phyloP scores from a whole-genome alignment of 2,329 filamentous ascomycete species.

The Drechslerella coelobrocha region DNA sequence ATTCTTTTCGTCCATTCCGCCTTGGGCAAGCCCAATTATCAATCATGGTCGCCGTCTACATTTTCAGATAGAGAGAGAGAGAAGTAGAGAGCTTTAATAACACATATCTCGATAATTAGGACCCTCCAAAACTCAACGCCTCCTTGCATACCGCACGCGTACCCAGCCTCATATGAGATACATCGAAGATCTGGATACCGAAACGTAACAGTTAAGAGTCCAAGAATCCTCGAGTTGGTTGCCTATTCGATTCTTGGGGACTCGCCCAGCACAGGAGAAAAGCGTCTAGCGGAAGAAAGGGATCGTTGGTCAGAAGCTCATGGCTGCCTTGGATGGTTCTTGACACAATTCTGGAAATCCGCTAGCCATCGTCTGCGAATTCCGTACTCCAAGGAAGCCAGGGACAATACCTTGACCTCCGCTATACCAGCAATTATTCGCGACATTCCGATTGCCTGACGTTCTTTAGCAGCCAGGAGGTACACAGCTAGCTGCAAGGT shows the following conservation, averaged over 20 bases:
- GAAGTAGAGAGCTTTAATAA: conserved; percentile 31
- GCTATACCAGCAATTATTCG: conserved; percentile 35
- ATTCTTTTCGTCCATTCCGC: conserved; percentile 25
- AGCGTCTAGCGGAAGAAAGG: conserved; percentile 26
- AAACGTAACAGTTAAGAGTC: conserved; percentile 45
- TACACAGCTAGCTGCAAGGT: conserved; percentile 32
- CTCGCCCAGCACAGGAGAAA: conserved; percentile 26
- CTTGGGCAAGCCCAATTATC: conserved; percentile 12
- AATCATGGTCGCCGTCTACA: conserved; percentile 40
- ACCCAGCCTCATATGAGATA: conserved; percentile 11
- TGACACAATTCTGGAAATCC: conserved; percentile 34
- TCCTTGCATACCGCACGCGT: conserved; percentile 48
- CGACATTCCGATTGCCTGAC: conserved; percentile 49
- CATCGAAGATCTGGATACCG: conserved; percentile 36
- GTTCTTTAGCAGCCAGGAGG: conserved; percentile 49
- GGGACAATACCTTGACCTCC: conserved; percentile 35
- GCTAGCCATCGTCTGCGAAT: conserved; percentile 38
- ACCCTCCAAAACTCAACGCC: conserved; percentile 18
- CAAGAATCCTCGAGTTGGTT: conserved; percentile 43
- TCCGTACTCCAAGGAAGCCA: conserved; percentile 47
- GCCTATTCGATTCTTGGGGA: conserved; percentile 47
- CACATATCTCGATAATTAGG: conserved; percentile 31
- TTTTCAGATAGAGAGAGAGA: conserved; percentile 18
- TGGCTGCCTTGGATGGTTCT: conserved; percentile 39
- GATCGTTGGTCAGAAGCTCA: conserved; percentile 33